Percentiles rank a stretch among this genome's conserved stretches.
phyloP scores from a whole-genome alignment of 768 basidiomycete genomes.

The Amanita fuliginea region DNA sequence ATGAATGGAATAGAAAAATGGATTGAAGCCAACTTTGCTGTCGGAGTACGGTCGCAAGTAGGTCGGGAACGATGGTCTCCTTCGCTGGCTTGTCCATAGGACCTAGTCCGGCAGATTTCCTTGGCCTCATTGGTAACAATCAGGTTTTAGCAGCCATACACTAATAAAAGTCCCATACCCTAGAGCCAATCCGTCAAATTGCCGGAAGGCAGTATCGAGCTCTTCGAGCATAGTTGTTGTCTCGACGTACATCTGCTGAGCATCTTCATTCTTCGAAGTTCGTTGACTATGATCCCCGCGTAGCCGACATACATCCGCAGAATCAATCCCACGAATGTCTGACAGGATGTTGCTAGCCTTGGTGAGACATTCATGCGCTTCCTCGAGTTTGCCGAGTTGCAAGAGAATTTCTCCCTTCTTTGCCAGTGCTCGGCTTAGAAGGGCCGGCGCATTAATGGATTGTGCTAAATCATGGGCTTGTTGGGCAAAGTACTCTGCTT shows the following conservation, averaged over 20 bases:
- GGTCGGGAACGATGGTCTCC: slow-evolving; percentile 47
- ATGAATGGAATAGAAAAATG: not conserved
- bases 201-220: slow-evolving; percentile 42
- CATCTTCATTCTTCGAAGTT: slow-evolving; percentile 29
- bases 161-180: slow-evolving; percentile 24
- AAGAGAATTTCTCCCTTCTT: slow-evolving; percentile 63
- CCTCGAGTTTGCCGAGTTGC: slow-evolving; percentile 45
- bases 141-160: not conserved
- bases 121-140: slow-evolving; percentile 20
- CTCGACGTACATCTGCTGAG: slow-evolving; percentile 41
- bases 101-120: slow-evolving; percentile 31
- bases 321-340: slow-evolving; percentile 41
- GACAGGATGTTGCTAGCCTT: slow-evolving; percentile 36
- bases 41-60: slow-evolving; percentile 51
- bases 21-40: slow-evolving; percentile 47
- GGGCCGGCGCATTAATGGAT: slow-evolving; percentile 52
- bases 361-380: slow-evolving; percentile 43
- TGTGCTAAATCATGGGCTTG: slow-evolving; percentile 68
- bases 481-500: slow-evolving; percentile 75
- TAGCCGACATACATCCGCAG: slow-evolving; percentile 46
- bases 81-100: slow-evolving; percentile 16
- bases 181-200: slow-evolving; percentile 34
- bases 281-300: slow-evolving; percentile 41
- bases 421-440: slow-evolving; percentile 55
- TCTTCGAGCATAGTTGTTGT: slow-evolving; percentile 52